Conservation (phyloP, 768 basidiomycete genomes). For the Tulasnella sp. region DNA sequence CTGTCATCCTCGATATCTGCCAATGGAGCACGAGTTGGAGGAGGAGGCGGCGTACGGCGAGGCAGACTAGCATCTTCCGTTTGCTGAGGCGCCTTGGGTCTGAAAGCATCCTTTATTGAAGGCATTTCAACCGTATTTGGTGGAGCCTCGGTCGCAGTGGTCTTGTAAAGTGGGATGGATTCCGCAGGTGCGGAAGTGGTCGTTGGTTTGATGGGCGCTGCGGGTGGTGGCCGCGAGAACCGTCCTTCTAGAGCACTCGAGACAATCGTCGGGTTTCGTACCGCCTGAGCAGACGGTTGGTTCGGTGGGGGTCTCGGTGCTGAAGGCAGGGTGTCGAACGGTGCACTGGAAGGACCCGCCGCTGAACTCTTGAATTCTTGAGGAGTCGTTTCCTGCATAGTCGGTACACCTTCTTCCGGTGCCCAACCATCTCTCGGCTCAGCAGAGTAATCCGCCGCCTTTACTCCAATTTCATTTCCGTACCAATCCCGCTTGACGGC, state of each 20-base stretch:
- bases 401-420: not conserved
- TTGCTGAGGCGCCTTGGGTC: not conserved
- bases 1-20: slow-evolving; percentile 12
- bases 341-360: not conserved
- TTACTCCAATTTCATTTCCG: not conserved
- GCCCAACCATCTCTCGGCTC: not conserved
- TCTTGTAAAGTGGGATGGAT: not conserved
- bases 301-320: not conserved
- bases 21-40: not conserved
- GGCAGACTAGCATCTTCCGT: not conserved
- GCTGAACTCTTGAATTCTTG: not conserved
- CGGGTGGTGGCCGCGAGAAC: not conserved
- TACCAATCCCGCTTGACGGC: slow-evolving; percentile 17
- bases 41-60: not conserved
- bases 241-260: not conserved
- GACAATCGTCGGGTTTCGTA: not conserved
- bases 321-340: not conserved
- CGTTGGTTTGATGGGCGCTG: not conserved
- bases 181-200: not conserved
- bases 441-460: not conserved
- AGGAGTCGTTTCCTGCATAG: not conserved
- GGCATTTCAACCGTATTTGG: not conserved
- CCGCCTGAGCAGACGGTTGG: too few relatives aligned
- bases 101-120: too few relatives aligned
- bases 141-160: not conserved